Base-by-base conservation (phyloP, 2,329 filamentous ascomycete species). In the Exophiala aquamarina region DNA sequence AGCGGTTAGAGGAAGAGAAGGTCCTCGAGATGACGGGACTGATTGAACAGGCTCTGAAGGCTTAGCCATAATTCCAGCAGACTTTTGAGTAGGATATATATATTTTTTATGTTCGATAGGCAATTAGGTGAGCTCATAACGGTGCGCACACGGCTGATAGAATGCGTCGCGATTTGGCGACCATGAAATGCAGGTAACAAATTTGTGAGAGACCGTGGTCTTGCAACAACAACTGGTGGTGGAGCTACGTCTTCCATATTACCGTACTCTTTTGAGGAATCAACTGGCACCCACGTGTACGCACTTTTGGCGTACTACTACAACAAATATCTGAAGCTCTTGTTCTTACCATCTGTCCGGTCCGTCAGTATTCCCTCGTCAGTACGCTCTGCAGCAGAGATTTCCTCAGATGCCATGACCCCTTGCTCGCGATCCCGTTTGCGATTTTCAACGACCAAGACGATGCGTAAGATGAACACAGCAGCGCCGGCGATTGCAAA, bases 21-120 rank as follows among this genome's bases (percentile, higher is more conserved):
- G 54, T 59, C 1, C 36, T 70, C 26, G 64, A 67, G 36, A 64
- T 68, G 61, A 61, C 62, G 10, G 61, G 60, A 11, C 53, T 67
- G 15, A 59, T 68, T 41, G 53, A 58, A 14, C 60, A 67, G 32
- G 59, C 61, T 11, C 40, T 67, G 43, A 61, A 19, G 36, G 36
- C 15, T 56, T 35, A 39, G 14, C n/a, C 23, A 23, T 14, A 28
- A n/a, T n/a, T n/a, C n/a, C n/a, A n/a, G n/a, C n/a, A n/a, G n/a
- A n/a, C n/a, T n/a, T n/a, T n/a, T n/a, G n/a, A 35, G 43, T 14
- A 40, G 20, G 26, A 8, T 10, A 36, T 8, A 13, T 36, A 17
- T 18, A 17, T 18, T 36, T 36, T 36, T 17, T 18, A 36, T 36
- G 33, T 18, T 36, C 15, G 17, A 36, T 36, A 13, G 10, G 10